Percentiles rank a stretch among this genome's conserved stretches.
phyloP scores from a whole-genome alignment of 2,329 filamentous ascomycete species.

The Cytospora leucostoma region DNA sequence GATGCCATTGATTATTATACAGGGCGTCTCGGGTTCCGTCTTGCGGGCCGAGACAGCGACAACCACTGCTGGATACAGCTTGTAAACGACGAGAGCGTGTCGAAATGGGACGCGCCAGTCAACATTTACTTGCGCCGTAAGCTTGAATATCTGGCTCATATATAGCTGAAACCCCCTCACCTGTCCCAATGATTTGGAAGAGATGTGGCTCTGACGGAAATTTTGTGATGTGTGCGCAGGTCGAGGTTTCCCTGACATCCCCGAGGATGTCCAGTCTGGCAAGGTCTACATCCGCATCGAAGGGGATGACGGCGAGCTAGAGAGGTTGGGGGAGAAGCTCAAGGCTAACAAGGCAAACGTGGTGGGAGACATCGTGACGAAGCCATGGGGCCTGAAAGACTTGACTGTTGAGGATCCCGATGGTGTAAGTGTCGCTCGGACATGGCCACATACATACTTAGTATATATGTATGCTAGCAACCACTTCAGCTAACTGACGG shows the following conservation, averaged over 20 bases:
- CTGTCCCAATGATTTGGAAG: background rate
- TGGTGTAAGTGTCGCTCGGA: background rate
- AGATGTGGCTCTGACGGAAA: background rate
- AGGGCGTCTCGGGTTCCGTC: conserved; percentile 10
- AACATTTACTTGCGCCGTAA: conserved; percentile 18
- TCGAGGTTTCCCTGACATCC: conserved; percentile 9
- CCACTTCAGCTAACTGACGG: background rate
- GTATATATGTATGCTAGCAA: background rate
- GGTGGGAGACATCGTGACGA: conserved; percentile 3
- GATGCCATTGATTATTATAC: conserved; percentile 15
- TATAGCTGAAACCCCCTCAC: background rate
- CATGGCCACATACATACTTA: too few relatives aligned
- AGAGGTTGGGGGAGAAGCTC: conserved; percentile 7
- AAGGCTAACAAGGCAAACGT: background rate
- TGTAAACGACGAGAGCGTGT: conserved; percentile 2
- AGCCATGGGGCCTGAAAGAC: conserved; percentile 15
- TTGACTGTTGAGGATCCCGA: conserved; percentile 8
- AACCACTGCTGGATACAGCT: conserved; percentile 20
- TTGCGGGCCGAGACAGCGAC: conserved; percentile 17
- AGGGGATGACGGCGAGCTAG: conserved; percentile 10
- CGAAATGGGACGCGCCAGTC: conserved; percentile 16
- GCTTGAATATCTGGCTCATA: background rate
- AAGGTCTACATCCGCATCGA: conserved; percentile 17
- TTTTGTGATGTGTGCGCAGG: background rate
- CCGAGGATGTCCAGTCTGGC: conserved; percentile 15